phyloP scores from a whole-genome alignment of 1,139 yeast species.

The Zygotorulaspora mrakii region DNA sequence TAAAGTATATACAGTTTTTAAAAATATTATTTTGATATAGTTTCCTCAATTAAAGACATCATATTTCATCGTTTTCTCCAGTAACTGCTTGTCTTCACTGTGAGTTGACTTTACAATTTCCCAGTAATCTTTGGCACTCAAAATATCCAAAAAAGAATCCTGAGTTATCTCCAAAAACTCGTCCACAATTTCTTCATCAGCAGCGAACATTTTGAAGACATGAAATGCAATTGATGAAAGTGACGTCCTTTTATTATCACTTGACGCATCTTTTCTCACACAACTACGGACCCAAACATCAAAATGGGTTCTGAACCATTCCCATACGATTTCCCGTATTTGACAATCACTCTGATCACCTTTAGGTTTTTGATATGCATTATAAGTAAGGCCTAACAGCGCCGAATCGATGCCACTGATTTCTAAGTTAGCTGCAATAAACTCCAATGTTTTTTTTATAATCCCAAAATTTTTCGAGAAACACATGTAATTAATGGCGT shows the following conservation, averaged over 20 bases:
- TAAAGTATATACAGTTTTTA: neutral
- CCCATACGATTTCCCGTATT: conserved; percentile 41
- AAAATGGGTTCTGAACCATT: conserved; percentile 53
- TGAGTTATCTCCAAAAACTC: conserved; percentile 40
- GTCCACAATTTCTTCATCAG: conserved; percentile 35
- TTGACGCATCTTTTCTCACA: conserved; percentile 42
- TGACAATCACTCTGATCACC: conserved; percentile 18
- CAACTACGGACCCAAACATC: conserved; percentile 49
- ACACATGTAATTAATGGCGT: conserved; percentile 53
- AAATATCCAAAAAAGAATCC: conserved; percentile 19
- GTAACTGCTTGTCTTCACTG: conserved; percentile 5
- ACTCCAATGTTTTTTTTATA: conserved; percentile 51
- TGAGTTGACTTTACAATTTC: conserved; percentile 16
- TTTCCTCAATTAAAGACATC: neutral
- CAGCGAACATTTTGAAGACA: conserved; percentile 44
- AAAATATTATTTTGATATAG: no score
- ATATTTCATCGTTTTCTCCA: conserved; percentile 6
- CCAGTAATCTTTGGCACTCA: conserved; percentile 18
- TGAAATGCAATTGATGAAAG: conserved; percentile 43
- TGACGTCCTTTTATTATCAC: conserved; percentile 41
- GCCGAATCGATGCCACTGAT: conserved; percentile 52
- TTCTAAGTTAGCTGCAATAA: conserved; percentile 53
- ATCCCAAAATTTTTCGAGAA: conserved; percentile 46
- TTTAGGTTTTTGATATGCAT: conserved; percentile 16
- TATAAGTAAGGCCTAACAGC: conserved; percentile 47